A percentile compares a stretch with the other conserved stretches of the same genome.
Evolutionary conservation across 1,139 yeast species (phyloP).

Genomic region (Saccharomyces hybrid): DNA sequence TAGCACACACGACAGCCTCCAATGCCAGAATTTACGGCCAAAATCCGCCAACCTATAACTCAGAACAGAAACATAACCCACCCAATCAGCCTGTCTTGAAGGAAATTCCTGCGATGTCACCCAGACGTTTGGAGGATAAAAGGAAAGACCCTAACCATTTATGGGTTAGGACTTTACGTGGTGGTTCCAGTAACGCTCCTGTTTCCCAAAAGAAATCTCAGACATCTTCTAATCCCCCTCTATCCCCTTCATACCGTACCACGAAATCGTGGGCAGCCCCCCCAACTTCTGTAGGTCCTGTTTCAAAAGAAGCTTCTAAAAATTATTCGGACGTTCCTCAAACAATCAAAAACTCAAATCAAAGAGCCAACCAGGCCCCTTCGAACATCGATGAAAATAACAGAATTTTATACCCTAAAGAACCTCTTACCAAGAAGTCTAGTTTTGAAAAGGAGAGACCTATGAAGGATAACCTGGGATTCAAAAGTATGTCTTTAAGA

Average conservation of each 20-base stretch:
- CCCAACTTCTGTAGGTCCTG: background rate
- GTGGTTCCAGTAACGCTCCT: background rate
- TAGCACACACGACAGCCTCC: background rate
- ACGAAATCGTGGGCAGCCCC: background rate
- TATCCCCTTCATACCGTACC: background rate
- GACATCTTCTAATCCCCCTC: background rate
- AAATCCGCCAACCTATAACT: background rate
- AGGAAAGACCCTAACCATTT: background rate
- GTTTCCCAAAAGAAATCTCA: background rate
- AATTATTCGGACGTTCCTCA: background rate
- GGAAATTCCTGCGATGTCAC: background rate
- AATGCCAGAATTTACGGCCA: background rate
- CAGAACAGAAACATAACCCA: background rate
- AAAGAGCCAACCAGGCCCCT: background rate
- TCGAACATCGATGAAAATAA: background rate
- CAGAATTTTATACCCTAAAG: background rate
- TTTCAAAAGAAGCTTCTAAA: background rate
- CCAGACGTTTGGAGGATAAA: background rate
- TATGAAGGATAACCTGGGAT: constrained; percentile 23
- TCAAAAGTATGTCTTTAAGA: constrained; percentile 30
- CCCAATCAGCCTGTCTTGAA: background rate
- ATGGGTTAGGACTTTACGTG: background rate
- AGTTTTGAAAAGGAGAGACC: constrained; percentile 41
- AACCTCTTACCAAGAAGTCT: constrained; percentile 25
- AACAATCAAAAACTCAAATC: background rate